phyloP scores from a whole-genome alignment of 257 asterid genomes.

The Solanum ossicruentum region DNA sequence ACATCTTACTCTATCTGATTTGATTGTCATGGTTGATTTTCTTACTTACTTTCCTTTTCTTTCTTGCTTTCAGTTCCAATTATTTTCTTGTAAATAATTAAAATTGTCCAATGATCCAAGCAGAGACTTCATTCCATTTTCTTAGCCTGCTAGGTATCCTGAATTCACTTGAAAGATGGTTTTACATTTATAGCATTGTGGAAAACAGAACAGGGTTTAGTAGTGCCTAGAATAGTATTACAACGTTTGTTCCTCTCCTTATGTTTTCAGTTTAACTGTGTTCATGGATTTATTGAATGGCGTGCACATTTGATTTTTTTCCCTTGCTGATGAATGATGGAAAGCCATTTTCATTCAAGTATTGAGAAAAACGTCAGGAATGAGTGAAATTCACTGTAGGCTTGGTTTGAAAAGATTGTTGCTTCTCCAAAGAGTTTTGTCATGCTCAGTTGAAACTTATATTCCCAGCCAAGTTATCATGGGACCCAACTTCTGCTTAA shows the following conservation, averaged over 20 bases:
- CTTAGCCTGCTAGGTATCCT: not conserved
- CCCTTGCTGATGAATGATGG: not conserved
- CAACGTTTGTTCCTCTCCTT: not conserved
- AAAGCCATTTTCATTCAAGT: not conserved
- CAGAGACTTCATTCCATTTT: not conserved
- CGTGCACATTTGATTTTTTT: not conserved
- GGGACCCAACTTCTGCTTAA: not conserved
- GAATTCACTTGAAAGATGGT: not conserved
- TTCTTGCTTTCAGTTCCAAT: not conserved
- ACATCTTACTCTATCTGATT: not conserved
- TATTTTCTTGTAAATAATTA: not conserved
- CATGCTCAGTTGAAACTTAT: not conserved
- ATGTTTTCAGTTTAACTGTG: not conserved
- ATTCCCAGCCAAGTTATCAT: not conserved
- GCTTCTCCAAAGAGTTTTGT: not conserved
- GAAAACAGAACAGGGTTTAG: not conserved
- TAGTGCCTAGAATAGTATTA: not conserved
- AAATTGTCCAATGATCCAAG: not conserved
- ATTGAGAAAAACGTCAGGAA: not conserved
- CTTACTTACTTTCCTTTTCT: not conserved
- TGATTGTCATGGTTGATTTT: not conserved
- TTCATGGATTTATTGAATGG: not conserved
- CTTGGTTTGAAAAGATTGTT: not conserved
- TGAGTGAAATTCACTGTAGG: not conserved
- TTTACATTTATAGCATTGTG: not conserved